Evolutionary conservation across 75 land plant species (phyloP), one percentile per base, ranked within the genome.

Genomic region (Pinus taeda): DNA sequence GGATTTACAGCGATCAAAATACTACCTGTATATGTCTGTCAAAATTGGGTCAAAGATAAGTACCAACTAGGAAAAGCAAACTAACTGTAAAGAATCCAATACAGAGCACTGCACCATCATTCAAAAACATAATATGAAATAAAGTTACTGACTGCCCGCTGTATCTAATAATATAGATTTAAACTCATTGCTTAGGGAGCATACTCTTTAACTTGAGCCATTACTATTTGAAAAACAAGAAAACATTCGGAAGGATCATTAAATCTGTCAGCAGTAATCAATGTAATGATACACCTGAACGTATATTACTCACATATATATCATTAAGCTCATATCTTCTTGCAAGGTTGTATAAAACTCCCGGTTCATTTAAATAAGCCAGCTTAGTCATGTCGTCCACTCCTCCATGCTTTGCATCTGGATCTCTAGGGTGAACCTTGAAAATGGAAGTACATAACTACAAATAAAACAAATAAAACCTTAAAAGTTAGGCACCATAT

Each of bases 1-100:
- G 99, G 99, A 80, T 97, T 97, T 11, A 97, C 98, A 39, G 99
- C 98, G 77, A 97, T 97, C 88, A 97, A 82, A 39, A 97, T 97
- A 83, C 93, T 92, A 69, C 99, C 99, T n/a, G 99, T 97, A 83
- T 97, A 97, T 78, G 99, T 97, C 99, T 97, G 80, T 72, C 71
- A 73, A 69, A 69, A 69, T 69, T n/a, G 24, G n/a, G 11, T 42
- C 39, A n/a, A 37, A 69, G 22, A 3, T 12, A 69, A 42, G n/a
- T 9, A 42, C 55, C 8, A 20, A 3, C 13, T 42, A 37, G 15
- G 72, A 69, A 69, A 65, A 69, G 11, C 42, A 39, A 7, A 39
- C 71, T 37, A 18, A 45, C 8, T 37, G 13, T 20, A 20, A n/a
- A 42, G 24, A 39, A 39, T 69, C 42, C 18, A 7, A 69, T 69